Percentiles rank a stretch among this genome's conserved stretches.
Conservation (phyloP, 768 basidiomycete species). For the Lactarius quietus region DNA sequence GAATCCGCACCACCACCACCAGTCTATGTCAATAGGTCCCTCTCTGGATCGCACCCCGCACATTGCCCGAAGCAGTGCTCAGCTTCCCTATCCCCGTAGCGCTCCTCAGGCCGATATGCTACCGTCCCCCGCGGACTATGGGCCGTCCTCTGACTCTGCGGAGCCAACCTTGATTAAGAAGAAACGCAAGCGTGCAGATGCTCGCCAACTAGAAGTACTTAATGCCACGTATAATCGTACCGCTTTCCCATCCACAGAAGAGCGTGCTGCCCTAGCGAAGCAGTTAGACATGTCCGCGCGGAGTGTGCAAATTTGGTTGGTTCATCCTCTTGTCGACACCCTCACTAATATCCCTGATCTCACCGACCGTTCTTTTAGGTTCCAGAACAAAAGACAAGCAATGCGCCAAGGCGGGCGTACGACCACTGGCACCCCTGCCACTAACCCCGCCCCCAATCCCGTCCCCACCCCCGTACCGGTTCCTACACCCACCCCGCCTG, state of each 20-base stretch:
- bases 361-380: conserved; percentile 13
- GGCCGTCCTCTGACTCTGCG: conserved; percentile 34
- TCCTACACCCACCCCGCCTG: conserved; percentile 7
- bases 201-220: conserved; percentile 72
- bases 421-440: background rate
- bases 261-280: conserved; percentile 72
- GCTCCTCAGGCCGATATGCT: conserved; percentile 25
- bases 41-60: conserved; percentile 32
- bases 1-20: conserved; percentile 25
- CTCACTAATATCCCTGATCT: conserved; percentile 1
- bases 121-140: conserved; percentile 24
- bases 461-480: background rate
- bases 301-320: conserved; percentile 84
- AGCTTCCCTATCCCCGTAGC: conserved; percentile 49
- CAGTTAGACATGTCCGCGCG: conserved; percentile 78
- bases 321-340: conserved; percentile 3
- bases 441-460: background rate
- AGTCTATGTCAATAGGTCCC: conserved; percentile 31
- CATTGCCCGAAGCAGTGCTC: conserved; percentile 35
- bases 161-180: conserved; percentile 81
- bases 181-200: conserved; percentile 83
- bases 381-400: conserved; percentile 26
- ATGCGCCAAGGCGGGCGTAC: conserved; percentile 22
- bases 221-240: conserved; percentile 79
- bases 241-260: conserved; percentile 85